Evolutionary conservation across 768 basidiomycete genomes (phyloP), one percentile per base, ranked within the genome.

Genomic region (Termitomyces titanicus): DNA sequence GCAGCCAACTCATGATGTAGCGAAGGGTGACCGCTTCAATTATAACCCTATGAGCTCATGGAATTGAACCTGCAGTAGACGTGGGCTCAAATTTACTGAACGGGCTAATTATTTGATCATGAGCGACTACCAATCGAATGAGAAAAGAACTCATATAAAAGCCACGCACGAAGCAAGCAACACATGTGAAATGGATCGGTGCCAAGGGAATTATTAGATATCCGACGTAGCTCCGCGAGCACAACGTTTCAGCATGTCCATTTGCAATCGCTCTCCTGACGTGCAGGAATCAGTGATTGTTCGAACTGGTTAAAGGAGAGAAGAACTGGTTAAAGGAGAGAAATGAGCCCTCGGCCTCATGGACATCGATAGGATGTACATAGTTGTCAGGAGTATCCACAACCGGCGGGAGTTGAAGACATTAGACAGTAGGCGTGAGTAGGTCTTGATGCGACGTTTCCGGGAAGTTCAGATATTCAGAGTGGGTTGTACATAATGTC

Each of bases 241-340:
- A 89, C 2, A 88, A 70, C 60, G n/a, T n/a, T n/a, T 85, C 83
- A 0, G 83, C 72, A 47, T 78, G 79, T 0, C 86, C 86, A 65
- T n/a, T 89, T 89, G 69, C 86, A 89, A 10, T 8, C 42, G 15
- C 25, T 25, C 12, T 43, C 24, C 13, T n/a, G n/a, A n/a, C n/a
- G n/a, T n/a, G n/a, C n/a, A n/a, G n/a, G n/a, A n/a, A n/a, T n/a
- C n/a, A n/a, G n/a, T n/a, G n/a, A n/a, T n/a, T n/a, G n/a, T n/a
- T 17, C 71, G 72, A 3, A 73, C 53, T 74, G 76, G 24, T 7
- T 25, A n/a, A n/a, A n/a, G n/a, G n/a, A n/a, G n/a, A n/a, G n/a
- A n/a, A 1, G n/a, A 31, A 15, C 33, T 34, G 46, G 46, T 1
- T 47, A 9, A 47, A 47, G 38, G 5, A 47, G 27, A 43, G 33